Evolutionary conservation across 768 basidiomycete genomes (phyloP).

Genomic region (Mrakia gelida): DNA sequence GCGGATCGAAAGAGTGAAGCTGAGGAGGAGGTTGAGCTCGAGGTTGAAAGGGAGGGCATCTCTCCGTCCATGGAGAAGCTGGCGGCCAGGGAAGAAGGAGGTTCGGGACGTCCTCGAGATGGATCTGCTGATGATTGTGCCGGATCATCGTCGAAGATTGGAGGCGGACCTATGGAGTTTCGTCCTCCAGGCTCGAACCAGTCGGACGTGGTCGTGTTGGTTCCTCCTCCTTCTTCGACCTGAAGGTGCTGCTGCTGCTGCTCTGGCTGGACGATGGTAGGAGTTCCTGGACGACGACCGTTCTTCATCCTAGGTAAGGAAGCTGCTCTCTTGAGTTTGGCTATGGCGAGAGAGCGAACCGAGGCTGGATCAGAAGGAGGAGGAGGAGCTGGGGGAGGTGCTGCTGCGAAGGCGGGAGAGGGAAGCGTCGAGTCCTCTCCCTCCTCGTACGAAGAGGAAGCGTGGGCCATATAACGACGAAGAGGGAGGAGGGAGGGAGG

Average conservation of each 20-base stretch:
- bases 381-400: not conserved
- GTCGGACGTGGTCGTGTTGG: not conserved
- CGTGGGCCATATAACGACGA: not conserved
- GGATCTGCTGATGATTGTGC: not conserved
- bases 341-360: slow-evolving; percentile 80
- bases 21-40: not conserved
- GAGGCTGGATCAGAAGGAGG: slow-evolving; percentile 51
- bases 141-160: not conserved
- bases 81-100: not conserved
- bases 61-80: not conserved
- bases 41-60: not conserved
- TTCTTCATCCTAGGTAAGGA: slow-evolving; percentile 88
- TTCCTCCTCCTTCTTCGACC: not conserved
- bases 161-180: slow-evolving; percentile 12
- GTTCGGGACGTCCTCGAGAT: not conserved
- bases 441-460: not conserved
- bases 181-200: slow-evolving; percentile 7
- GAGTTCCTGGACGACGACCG: slow-evolving; percentile 61
- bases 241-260: not conserved
- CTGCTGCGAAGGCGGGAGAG: not conserved
- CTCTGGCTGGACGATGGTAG: not conserved
- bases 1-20: slow-evolving; percentile 13
- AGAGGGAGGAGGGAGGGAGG: not conserved
- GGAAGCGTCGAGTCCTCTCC: not conserved
- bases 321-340: slow-evolving; percentile 85